Evolutionary conservation across 495 filamentous ascomycete genomes (phyloP).

Genomic region (Talaromyces nanjingensis): DNA sequence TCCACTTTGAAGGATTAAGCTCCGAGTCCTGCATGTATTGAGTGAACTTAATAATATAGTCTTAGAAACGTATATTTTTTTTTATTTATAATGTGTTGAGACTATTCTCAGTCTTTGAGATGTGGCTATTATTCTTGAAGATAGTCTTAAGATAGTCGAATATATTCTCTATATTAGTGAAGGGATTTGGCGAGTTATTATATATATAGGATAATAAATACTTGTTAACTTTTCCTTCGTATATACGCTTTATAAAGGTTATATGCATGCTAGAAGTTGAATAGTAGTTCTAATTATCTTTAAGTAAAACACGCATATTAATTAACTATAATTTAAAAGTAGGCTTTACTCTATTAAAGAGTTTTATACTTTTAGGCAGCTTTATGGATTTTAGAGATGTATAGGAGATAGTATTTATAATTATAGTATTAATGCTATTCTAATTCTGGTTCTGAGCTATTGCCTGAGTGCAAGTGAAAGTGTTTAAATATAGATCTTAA

Average conservation of each 20-base stretch:
- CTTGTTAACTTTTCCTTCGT: not conserved
- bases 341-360: not conserved
- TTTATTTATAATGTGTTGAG: not conserved
- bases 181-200: not conserved
- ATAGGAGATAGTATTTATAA: too few species aligned
- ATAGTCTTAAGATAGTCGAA: not conserved
- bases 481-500: too few species aligned
- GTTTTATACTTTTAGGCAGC: not conserved
- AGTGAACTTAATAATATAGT: too few species aligned
- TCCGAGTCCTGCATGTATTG: slow-evolving; percentile 3
- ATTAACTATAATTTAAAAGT: not conserved
- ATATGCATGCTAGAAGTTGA: not conserved
- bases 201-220: not conserved
- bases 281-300: slow-evolving; percentile 4
- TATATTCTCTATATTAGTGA: not conserved
- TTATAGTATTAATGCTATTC: too few species aligned
- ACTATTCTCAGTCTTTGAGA: not conserved
- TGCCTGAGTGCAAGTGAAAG: too few species aligned
- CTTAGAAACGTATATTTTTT: slow-evolving; percentile 1
- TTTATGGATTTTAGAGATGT: too few species aligned
- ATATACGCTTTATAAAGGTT: not conserved
- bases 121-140: not conserved
- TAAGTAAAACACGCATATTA: not conserved
- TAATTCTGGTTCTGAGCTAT: too few species aligned
- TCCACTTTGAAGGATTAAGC: not conserved